These are phyloP conservation scores for Calycina marina DNA, from an alignment of 2,329 filamentous ascomycete species.

Conservation along the genomic window DNA sequence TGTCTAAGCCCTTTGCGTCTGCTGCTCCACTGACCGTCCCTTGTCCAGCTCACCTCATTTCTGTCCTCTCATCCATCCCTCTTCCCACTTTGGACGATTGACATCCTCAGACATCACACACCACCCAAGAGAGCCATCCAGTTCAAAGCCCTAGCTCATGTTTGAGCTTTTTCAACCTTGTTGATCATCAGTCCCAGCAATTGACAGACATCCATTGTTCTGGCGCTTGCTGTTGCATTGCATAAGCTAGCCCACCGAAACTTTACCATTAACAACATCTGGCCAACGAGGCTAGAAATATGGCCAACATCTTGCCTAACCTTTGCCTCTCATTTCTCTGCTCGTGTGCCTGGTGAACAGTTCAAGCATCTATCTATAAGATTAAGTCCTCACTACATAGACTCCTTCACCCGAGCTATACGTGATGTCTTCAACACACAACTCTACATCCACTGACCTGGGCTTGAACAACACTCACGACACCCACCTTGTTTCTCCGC, in stretches of 20 bases:
- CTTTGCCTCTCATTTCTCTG: slow-evolving; percentile 12
- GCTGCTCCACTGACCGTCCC: too few species aligned
- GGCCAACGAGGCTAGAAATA: slow-evolving; percentile 14
- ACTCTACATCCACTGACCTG: slow-evolving; percentile 11
- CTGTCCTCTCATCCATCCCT: too few species aligned
- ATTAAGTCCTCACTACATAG: slow-evolving; percentile 14
- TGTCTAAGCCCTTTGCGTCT: too few species aligned
- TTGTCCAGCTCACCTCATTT: too few species aligned
- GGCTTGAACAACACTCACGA: slow-evolving; percentile 13
- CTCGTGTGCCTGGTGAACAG: slow-evolving; percentile 9
- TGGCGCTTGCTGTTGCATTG: slow-evolving; percentile 5
- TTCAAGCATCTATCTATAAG: slow-evolving; percentile 10
- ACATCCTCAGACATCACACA: too few species aligned
- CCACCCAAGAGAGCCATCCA: too few species aligned
- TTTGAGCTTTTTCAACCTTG: too few species aligned
- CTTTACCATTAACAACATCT: slow-evolving; percentile 3
- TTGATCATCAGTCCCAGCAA: too few species aligned
- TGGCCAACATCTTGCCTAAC: slow-evolving; percentile 15
- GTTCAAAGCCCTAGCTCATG: too few species aligned
- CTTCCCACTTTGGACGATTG: too few species aligned
- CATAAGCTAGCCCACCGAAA: too few species aligned
- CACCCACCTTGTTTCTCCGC: slow-evolving; percentile 16
- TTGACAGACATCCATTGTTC: too few species aligned
- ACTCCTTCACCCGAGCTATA: slow-evolving; percentile 15
- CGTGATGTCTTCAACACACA: slow-evolving; percentile 21